phyloP scores from a whole-genome alignment of 768 basidiomycete species.

The Trametes elegans region DNA sequence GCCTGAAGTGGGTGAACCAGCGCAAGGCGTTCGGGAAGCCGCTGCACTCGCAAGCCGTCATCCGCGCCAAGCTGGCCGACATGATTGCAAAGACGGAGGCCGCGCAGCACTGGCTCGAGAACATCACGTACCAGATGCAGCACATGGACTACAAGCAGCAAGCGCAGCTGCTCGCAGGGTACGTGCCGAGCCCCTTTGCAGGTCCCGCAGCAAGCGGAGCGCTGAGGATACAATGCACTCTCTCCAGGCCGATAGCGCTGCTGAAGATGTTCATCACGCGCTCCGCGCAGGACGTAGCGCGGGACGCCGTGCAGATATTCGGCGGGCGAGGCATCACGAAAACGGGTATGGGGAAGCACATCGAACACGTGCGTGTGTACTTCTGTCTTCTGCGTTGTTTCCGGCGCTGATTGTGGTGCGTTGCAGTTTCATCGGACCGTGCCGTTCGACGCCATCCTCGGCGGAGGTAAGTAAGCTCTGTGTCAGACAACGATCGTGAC shows the following conservation, averaged over 20 bases:
- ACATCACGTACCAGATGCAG: constrained; percentile 83
- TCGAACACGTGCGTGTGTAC: constrained; percentile 61
- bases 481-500: background rate
- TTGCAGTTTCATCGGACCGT: constrained; percentile 41
- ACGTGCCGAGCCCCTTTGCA: constrained; percentile 38
- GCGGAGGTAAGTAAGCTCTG: constrained; percentile 33
- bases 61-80: constrained; percentile 79
- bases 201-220: background rate
- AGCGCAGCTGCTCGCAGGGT: constrained; percentile 72
- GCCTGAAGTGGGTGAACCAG: constrained; percentile 86
- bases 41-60: constrained; percentile 78
- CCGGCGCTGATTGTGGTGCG: constrained; percentile 1
- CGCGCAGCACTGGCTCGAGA: constrained; percentile 85
- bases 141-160: constrained; percentile 83
- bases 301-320: constrained; percentile 84
- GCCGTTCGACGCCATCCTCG: constrained; percentile 40
- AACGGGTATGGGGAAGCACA: constrained; percentile 74
- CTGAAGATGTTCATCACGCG: constrained; percentile 78
- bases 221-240: background rate
- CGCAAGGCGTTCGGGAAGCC: constrained; percentile 92
- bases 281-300: constrained; percentile 74
- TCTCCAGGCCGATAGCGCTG: constrained; percentile 65
- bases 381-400: background rate
- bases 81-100: constrained; percentile 89
- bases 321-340: constrained; percentile 84